Base-by-base conservation (phyloP, 2,329 filamentous ascomycete species). In the Cladosporium austrohemisphaericum region DNA sequence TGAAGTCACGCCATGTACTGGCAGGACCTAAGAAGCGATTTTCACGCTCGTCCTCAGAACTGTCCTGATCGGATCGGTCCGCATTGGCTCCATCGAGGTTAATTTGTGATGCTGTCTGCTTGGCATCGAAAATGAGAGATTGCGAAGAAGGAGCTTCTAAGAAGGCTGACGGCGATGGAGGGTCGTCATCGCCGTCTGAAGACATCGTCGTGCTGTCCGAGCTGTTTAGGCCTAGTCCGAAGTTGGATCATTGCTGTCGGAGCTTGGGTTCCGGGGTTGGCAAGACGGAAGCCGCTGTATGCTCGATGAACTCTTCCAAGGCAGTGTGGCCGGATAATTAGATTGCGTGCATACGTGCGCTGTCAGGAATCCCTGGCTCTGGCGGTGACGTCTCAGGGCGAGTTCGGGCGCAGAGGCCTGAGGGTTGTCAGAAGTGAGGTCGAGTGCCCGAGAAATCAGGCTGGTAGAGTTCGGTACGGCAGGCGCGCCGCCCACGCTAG, bases 11-110 rank as follows among this genome's bases (percentile, higher is more conserved):
- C 88, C 90, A 95, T 56, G 83, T 84, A 26, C 77, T 78, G 13
- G 77, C 68, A 1, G 77, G 68, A 1, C 89, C 88, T n/a, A 66
- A 72, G 76, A 86, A 94, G 52, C 81, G 82, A 63, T 93, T 93
- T n/a, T 57, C 51, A 4, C 62, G 61, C 31, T 61, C 54, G 10
- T 58, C 51, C 11, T 56, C 55, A 37, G 43, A 46, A 22, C 40
- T 43, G 10, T 32, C 26, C 11, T 29, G 18, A 18, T 37, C 43
- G 8, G 14, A 9, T 20, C 10, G 6, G 22, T 23, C 23, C 16
- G 22, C 8, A 23, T 33, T 16, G n/a, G 23, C 10, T 13, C 25
- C 23, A 4, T 6, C 2, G 6, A 16, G 32, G 25, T 20, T 18
- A 2, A 18, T 11, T 26, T 28, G 43, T 16, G 43, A 28, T 5